phyloP scores from a whole-genome alignment of 352 stramenopile genomes.

The Aphanomyces stellatus region DNA sequence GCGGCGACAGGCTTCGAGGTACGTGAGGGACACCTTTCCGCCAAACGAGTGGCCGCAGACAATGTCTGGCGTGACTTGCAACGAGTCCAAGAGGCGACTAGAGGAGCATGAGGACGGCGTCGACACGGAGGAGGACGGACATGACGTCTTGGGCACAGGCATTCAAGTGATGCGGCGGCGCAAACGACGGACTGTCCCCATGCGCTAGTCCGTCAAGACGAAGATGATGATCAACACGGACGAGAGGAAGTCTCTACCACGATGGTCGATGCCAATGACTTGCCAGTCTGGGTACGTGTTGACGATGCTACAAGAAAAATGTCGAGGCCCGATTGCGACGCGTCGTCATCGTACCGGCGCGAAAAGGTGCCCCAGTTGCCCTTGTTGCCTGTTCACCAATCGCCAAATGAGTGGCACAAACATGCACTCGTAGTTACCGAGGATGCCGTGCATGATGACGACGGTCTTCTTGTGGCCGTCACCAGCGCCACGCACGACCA shows the following conservation, averaged over 20 bases:
- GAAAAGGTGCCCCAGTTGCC: constrained; percentile 79
- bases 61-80: constrained; percentile 48
- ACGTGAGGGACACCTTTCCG: constrained; percentile 66
- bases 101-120: neutral
- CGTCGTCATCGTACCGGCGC: constrained; percentile 28
- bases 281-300: constrained; percentile 53
- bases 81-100: constrained; percentile 39
- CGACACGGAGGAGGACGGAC: constrained; percentile 25
- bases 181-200: constrained; percentile 62
- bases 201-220: constrained; percentile 33
- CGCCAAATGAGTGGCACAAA: neutral
- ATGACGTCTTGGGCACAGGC: constrained; percentile 62
- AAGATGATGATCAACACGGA: neutral
- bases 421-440: constrained; percentile 30
- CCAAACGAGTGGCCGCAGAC: constrained; percentile 72
- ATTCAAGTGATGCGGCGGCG: constrained; percentile 45
- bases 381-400: constrained; percentile 49
- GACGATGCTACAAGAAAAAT: constrained; percentile 31
- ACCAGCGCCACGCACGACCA: neutral
- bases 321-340: neutral
- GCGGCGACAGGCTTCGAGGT: constrained; percentile 44
- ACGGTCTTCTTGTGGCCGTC: constrained; percentile 47
- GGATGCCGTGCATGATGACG: constrained; percentile 71
- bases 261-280: constrained; percentile 57
- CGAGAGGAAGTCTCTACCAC: constrained; percentile 29